phyloP scores from a whole-genome alignment of 1,284 basidiomycete species.

The Erythrobasidium hasegawianum region DNA sequence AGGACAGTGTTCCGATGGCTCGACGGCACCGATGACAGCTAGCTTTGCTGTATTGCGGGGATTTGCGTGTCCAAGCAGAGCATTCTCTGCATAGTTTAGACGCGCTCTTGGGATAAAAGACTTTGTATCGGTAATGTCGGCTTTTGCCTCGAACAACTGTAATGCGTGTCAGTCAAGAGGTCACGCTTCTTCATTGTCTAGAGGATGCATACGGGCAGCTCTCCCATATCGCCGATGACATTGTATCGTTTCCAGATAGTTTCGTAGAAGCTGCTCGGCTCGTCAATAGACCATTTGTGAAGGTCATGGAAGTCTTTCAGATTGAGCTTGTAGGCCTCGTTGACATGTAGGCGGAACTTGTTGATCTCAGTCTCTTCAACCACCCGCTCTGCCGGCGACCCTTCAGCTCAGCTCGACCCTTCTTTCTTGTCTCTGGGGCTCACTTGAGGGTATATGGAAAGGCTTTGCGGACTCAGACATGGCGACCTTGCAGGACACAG shows the following conservation, averaged over 20 bases:
- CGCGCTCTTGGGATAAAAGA: slow-evolving; percentile 67
- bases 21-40: slow-evolving; percentile 58
- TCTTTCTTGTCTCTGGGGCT: too few relatives aligned
- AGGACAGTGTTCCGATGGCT: slow-evolving; percentile 1
- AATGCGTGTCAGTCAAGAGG: slow-evolving; percentile 36
- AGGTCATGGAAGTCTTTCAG: slow-evolving; percentile 39
- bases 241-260: slow-evolving; percentile 36
- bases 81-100: slow-evolving; percentile 84
- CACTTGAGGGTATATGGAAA: too few relatives aligned
- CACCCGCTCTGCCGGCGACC: too few relatives aligned
- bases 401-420: too few relatives aligned
- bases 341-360: slow-evolving; percentile 38
- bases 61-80: slow-evolving; percentile 54
- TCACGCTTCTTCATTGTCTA: not conserved
- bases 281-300: slow-evolving; percentile 34
- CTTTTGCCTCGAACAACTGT: slow-evolving; percentile 60
- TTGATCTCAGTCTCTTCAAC: slow-evolving; percentile 30
- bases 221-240: slow-evolving; percentile 37
- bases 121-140: slow-evolving; percentile 67
- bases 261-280: slow-evolving; percentile 36
- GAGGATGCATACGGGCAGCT: slow-evolving; percentile 17
- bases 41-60: slow-evolving; percentile 57
- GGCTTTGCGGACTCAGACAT: too few relatives aligned
- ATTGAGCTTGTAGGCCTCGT: slow-evolving; percentile 23
- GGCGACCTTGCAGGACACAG: too few relatives aligned